phyloP scores from a whole-genome alignment of 2,329 filamentous ascomycete species.

The Gaeumannomyces tritici region DNA sequence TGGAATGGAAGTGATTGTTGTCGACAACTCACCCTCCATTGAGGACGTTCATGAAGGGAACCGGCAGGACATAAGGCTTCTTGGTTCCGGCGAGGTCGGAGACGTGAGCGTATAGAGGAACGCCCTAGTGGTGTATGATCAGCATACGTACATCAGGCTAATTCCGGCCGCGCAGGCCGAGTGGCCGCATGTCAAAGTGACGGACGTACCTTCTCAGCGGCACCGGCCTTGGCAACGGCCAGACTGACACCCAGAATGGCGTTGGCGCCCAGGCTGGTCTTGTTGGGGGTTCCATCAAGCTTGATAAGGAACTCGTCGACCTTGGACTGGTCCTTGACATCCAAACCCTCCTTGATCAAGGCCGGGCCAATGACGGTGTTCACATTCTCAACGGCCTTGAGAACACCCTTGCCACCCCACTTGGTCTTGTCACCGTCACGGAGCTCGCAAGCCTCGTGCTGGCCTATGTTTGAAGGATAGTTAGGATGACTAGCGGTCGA shows the following conservation, averaged over 20 bases:
- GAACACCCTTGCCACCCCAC: slow-evolving; percentile 81
- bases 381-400: slow-evolving; percentile 79
- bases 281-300: slow-evolving; percentile 78
- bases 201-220: slow-evolving; percentile 63
- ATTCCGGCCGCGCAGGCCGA: neutral
- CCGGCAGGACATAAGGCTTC: slow-evolving; percentile 83
- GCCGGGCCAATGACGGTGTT: slow-evolving; percentile 73
- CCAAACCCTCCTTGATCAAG: slow-evolving; percentile 71
- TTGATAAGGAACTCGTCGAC: slow-evolving; percentile 78
- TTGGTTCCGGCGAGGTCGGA: slow-evolving; percentile 82
- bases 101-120: slow-evolving; percentile 81
- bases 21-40: slow-evolving; percentile 52
- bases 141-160: neutral
- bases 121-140: slow-evolving; percentile 35
- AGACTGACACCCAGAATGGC: slow-evolving; percentile 79
- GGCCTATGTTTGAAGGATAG: slow-evolving; percentile 41
- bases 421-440: slow-evolving; percentile 82
- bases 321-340: slow-evolving; percentile 79
- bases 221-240: slow-evolving; percentile 80
- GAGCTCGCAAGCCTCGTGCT: slow-evolving; percentile 86
- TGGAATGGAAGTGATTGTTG: too few species aligned
- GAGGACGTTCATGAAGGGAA: slow-evolving; percentile 90
- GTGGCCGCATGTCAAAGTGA: neutral
- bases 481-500: slow-evolving; percentile 1
- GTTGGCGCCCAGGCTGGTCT: slow-evolving; percentile 81